phyloP scores from a whole-genome alignment of 2,329 filamentous ascomycete species.

The Harringtonia lauricola region DNA sequence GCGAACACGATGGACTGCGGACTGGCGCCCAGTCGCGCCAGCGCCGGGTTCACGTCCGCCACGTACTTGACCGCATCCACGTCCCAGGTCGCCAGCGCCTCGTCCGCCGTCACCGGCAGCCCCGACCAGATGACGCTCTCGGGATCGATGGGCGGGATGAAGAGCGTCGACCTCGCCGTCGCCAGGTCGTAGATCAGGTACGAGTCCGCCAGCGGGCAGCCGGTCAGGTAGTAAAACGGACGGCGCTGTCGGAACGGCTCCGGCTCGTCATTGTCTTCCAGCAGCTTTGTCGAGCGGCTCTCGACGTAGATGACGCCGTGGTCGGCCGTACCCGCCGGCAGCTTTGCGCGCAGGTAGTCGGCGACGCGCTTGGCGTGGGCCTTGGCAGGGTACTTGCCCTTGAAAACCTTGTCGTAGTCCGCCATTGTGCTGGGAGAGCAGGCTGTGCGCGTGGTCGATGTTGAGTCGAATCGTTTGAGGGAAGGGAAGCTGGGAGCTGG shows the following conservation, averaged over 20 bases:
- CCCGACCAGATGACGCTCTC: slow-evolving; percentile 91
- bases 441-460: not conserved
- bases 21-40: slow-evolving; percentile 36
- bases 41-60: slow-evolving; percentile 63
- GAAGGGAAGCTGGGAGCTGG: not conserved
- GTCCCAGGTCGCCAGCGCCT: slow-evolving; percentile 69
- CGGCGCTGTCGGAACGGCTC: slow-evolving; percentile 80
- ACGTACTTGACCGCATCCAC: slow-evolving; percentile 67
- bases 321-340: slow-evolving; percentile 36
- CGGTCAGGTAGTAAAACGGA: slow-evolving; percentile 90
- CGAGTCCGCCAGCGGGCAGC: slow-evolving; percentile 69
- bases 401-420: slow-evolving; percentile 33
- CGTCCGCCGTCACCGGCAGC: slow-evolving; percentile 63
- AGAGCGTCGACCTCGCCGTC: slow-evolving; percentile 65
- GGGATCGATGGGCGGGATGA: slow-evolving; percentile 81
- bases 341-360: slow-evolving; percentile 59
- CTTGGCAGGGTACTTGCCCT: slow-evolving; percentile 72
- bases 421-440: slow-evolving; percentile 4
- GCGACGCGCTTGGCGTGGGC: slow-evolving; percentile 76
- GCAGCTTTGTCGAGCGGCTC: slow-evolving; percentile 66
- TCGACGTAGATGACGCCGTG: slow-evolving; percentile 80
- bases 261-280: slow-evolving; percentile 82
- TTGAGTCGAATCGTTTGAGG: not conserved
- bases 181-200: slow-evolving; percentile 72
- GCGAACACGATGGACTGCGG: slow-evolving; percentile 43